Percentiles rank a stretch among this genome's conserved stretches.
These are phyloP conservation scores for Pelargonium cotyledonis DNA, from an alignment of 441 rosid species.

Conservation along the genomic window DNA sequence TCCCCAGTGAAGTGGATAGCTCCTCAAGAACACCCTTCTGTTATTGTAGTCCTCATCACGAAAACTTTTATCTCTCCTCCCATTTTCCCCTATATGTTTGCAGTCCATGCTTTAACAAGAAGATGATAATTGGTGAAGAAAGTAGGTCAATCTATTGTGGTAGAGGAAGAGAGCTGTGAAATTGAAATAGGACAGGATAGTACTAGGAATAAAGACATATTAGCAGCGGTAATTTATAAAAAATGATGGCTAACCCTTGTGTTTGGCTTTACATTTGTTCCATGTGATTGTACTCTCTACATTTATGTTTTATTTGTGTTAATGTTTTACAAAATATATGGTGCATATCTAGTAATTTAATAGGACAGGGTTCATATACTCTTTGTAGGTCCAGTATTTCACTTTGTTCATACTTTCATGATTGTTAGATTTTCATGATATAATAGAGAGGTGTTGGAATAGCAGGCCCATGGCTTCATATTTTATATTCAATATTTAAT, in stretches of 20 bases:
- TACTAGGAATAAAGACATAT: slow-evolving; percentile 7
- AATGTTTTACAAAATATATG: neutral
- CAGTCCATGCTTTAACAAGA: slow-evolving; percentile 11
- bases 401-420: neutral
- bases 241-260: slow-evolving; percentile 11
- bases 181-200: slow-evolving; percentile 5
- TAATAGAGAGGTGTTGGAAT: neutral
- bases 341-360: neutral
- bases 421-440: neutral
- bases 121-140: neutral
- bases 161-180: neutral
- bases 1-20: slow-evolving; percentile 48
- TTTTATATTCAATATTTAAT: no score
- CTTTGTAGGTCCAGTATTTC: neutral
- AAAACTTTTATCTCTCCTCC: slow-evolving; percentile 28
- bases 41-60: slow-evolving; percentile 33
- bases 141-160: slow-evolving; percentile 12
- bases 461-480: neutral
- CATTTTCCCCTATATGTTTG: slow-evolving; percentile 19
- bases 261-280: slow-evolving; percentile 12
- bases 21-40: slow-evolving; percentile 47
- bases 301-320: neutral
- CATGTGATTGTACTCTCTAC: neutral
- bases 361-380: neutral
- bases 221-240: neutral